phyloP scores from a whole-genome alignment of 2,329 filamentous ascomycete genomes.

The Cladobotryum mycophilum region DNA sequence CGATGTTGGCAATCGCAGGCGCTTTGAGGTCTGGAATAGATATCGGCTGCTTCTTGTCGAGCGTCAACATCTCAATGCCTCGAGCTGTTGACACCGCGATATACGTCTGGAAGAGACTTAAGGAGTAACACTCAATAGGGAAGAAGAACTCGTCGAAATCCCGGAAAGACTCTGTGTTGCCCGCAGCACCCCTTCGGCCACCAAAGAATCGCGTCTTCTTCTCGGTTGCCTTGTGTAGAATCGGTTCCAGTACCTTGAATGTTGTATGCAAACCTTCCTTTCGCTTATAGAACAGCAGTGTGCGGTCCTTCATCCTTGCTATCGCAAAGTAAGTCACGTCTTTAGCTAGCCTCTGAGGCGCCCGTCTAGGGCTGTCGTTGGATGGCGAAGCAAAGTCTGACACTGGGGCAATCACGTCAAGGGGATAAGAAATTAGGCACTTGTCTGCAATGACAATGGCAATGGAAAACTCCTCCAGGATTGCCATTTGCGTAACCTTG shows the following conservation, averaged over 20 bases:
- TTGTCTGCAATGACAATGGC: slow-evolving; percentile 90
- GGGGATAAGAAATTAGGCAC: slow-evolving; percentile 83
- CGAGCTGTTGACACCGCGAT: slow-evolving; percentile 86
- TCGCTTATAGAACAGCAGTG: slow-evolving; percentile 94
- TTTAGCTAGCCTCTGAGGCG: slow-evolving; percentile 87
- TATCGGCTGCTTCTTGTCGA: slow-evolving; percentile 96
- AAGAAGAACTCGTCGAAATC: slow-evolving; percentile 99
- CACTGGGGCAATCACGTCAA: slow-evolving; percentile 72
- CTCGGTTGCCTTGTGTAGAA: slow-evolving; percentile 86
- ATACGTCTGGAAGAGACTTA: slow-evolving; percentile 93
- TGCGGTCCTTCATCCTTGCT: slow-evolving; percentile 94
- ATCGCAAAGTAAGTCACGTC: slow-evolving; percentile 97
- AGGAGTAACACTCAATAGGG: slow-evolving; percentile 85
- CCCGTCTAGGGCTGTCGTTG: slow-evolving; percentile 69
- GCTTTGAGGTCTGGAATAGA: slow-evolving; percentile 82
- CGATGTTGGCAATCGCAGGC: slow-evolving; percentile 76
- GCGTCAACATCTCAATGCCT: slow-evolving; percentile 90
- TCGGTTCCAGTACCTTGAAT: slow-evolving; percentile 94
- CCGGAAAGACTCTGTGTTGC: slow-evolving; percentile 88
- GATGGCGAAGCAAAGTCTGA: slow-evolving; percentile 54
- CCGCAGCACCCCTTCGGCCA: slow-evolving; percentile 51
- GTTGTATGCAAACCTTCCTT: slow-evolving; percentile 86
- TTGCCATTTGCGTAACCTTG: slow-evolving; percentile 84
- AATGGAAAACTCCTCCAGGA: slow-evolving; percentile 91
- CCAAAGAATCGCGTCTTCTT: slow-evolving; percentile 67